A percentile compares a stretch with the other conserved stretches of the same genome.
These are phyloP conservation scores for Emericellopsis cladophorae DNA, from an alignment of 2,329 filamentous ascomycete species.

Conservation along the genomic window DNA sequence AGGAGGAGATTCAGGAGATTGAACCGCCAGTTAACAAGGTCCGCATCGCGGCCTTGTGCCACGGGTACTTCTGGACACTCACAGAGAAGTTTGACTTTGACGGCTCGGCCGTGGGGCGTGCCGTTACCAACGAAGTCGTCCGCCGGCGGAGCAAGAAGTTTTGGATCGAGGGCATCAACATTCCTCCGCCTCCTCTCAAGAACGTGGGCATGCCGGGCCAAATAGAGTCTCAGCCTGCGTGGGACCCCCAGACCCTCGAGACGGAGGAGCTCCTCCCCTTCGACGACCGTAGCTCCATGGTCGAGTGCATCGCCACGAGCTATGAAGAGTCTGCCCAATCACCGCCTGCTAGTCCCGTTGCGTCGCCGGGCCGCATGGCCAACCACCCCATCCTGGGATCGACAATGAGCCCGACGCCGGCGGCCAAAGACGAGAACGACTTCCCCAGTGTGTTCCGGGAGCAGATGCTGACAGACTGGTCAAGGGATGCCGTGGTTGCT, in stretches of 20 bases:
- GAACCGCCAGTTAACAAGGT: conserved; percentile 60
- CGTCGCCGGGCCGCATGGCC: conserved; percentile 54
- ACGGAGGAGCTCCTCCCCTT: conserved; percentile 60
- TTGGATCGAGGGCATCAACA: conserved; percentile 64
- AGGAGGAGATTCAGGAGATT: conserved; percentile 65
- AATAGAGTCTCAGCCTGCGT: conserved; percentile 25
- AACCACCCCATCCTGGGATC: conserved; percentile 47
- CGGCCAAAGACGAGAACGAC: conserved; percentile 27
- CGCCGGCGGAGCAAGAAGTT: conserved; percentile 61
- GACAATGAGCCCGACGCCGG: conserved; percentile 24
- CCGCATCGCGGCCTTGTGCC: conserved; percentile 69
- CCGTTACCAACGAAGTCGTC: conserved; percentile 64
- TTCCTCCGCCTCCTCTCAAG: conserved; percentile 56
- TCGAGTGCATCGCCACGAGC: conserved; percentile 59
- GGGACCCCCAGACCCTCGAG: conserved; percentile 41
- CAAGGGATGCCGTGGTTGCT: conserved; percentile 58
- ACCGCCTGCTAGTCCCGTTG: conserved; percentile 56
- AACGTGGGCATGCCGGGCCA: conserved; percentile 43
- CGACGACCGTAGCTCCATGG: conserved; percentile 56
- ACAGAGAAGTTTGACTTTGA: conserved; percentile 70
- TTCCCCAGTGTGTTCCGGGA: conserved; percentile 58
- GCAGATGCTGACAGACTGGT: conserved; percentile 71
- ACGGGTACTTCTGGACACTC: conserved; percentile 79
- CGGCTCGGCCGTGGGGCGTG: conserved; percentile 51
- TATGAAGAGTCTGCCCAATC: conserved; percentile 53